phyloP scores from a whole-genome alignment of 768 basidiomycete genomes.

The Leccinum longicurvipes region DNA sequence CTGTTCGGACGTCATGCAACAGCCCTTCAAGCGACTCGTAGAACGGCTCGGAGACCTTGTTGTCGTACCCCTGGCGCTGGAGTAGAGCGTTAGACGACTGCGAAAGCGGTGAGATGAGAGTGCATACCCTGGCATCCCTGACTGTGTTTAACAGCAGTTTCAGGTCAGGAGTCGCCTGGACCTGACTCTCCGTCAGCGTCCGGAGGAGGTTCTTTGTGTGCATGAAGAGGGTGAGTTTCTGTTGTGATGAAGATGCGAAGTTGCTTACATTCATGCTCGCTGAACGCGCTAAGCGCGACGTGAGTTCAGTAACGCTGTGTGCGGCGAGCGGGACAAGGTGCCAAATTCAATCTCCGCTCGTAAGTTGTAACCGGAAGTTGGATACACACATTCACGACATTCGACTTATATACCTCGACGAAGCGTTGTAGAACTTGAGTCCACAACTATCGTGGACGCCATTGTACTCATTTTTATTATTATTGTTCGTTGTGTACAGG shows the following conservation, averaged over 20 bases:
- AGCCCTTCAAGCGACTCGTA: slow-evolving; percentile 92
- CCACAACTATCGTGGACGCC: too few relatives aligned
- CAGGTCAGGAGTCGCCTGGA: slow-evolving; percentile 67
- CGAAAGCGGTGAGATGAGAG: slow-evolving; percentile 13
- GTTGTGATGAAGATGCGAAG: neutral
- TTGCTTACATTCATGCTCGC: slow-evolving; percentile 24
- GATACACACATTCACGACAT: neutral
- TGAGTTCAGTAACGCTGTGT: slow-evolving; percentile 28
- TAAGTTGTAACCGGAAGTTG: too few relatives aligned
- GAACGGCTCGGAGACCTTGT: slow-evolving; percentile 82
- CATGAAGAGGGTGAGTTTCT: slow-evolving; percentile 2
- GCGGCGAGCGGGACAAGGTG: slow-evolving; percentile 32
- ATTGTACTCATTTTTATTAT: too few relatives aligned
- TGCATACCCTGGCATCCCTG: slow-evolving; percentile 82
- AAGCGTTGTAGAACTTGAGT: too few relatives aligned
- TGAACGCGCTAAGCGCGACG: slow-evolving; percentile 29
- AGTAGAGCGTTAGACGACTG: slow-evolving; percentile 17
- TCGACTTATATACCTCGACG: neutral
- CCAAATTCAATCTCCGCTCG: slow-evolving; percentile 29
- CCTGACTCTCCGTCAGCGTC: slow-evolving; percentile 77
- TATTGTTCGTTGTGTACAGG: too few relatives aligned
- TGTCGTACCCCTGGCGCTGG: slow-evolving; percentile 52
- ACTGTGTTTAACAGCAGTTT: slow-evolving; percentile 79
- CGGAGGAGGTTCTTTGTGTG: slow-evolving; percentile 75
- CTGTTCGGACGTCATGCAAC: slow-evolving; percentile 77